Conservation (phyloP, 2,329 filamentous ascomycete genomes). For the Polytolypa hystricis region DNA sequence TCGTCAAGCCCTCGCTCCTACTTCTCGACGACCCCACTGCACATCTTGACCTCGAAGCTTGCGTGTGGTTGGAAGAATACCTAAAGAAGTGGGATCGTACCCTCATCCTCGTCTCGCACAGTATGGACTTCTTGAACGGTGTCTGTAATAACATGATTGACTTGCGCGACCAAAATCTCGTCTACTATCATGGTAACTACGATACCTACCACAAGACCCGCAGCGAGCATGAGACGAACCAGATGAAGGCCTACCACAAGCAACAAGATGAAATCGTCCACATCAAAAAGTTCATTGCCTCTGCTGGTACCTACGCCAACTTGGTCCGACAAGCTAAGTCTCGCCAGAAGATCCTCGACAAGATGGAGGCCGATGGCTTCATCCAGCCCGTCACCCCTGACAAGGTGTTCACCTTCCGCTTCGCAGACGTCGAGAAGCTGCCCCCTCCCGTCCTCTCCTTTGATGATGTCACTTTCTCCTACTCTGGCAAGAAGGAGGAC, state of each 20-base stretch:
- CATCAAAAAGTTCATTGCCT: constrained; percentile 99
- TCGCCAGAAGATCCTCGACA: constrained; percentile 98
- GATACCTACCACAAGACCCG: constrained; percentile 95
- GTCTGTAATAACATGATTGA: constrained; percentile 98
- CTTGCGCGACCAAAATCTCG: constrained; percentile 77
- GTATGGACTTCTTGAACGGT: constrained; percentile 97
- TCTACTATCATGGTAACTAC: constrained; percentile 99
- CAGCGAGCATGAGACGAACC: constrained; percentile 88
- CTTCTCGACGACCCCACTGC: constrained; percentile 97
- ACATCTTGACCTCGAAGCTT: constrained; percentile 98
- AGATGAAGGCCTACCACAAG: constrained; percentile 98
- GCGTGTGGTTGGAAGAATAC: constrained; percentile 99
- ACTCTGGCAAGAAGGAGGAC: constrained; percentile 79
- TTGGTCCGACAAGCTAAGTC: constrained; percentile 98
- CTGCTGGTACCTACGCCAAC: constrained; percentile 98
- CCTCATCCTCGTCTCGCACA: constrained; percentile 91
- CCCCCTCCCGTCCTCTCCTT: constrained; percentile 93
- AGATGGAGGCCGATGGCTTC: constrained; percentile 99
- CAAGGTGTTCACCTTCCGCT: constrained; percentile 91
- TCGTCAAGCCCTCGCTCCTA: constrained; percentile 92
- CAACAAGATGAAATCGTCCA: constrained; percentile 98
- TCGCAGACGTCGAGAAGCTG: constrained; percentile 98
- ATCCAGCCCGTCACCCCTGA: constrained; percentile 83
- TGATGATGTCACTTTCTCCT: constrained; percentile 95
- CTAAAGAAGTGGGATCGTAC: constrained; percentile 99